Evolutionary conservation across 441 rosid species (phyloP).

Genomic region (Adansonia grandidieri): DNA sequence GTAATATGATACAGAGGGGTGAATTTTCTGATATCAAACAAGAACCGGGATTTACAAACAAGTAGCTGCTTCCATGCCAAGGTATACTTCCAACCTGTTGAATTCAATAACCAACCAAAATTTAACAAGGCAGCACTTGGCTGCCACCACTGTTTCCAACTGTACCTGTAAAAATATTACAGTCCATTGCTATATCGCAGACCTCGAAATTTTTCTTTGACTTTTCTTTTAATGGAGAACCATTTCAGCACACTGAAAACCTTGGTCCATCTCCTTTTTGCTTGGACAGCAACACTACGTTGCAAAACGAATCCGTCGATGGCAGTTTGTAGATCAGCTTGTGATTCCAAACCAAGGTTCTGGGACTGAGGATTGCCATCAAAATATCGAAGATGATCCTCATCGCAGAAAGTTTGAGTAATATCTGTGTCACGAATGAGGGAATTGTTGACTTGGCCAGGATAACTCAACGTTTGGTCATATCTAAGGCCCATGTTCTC

Average conservation of each 20-base stretch:
- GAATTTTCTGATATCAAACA: conserved; percentile 18
- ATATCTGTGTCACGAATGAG: conserved; percentile 63
- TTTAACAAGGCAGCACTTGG: conserved; percentile 28
- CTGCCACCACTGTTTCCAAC: conserved; percentile 12
- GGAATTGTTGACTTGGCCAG: conserved; percentile 50
- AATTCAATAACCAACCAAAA: conserved; percentile 33
- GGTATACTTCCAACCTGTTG: neutral
- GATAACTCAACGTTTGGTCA: conserved; percentile 56
- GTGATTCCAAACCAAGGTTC: conserved; percentile 53
- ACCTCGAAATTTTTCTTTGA: conserved; percentile 43
- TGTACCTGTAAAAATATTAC: conserved; percentile 13
- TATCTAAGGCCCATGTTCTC: conserved; percentile 61
- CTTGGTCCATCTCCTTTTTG: conserved; percentile 87
- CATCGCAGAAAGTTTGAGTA: conserved; percentile 67
- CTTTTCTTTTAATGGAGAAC: conserved; percentile 65
- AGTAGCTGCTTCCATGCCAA: conserved; percentile 11
- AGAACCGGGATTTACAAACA: conserved; percentile 19
- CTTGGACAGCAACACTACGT: conserved; percentile 46
- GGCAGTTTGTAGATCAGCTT: conserved; percentile 61
- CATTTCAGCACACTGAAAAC: conserved; percentile 78
- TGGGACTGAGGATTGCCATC: conserved; percentile 52
- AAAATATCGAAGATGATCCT: conserved; percentile 62
- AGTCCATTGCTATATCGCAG: conserved; percentile 34
- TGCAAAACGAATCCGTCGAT: conserved; percentile 55
- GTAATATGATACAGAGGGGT: neutral